Evolutionary conservation across 257 asterid genomes (phyloP).

Genomic region (Przewalskia tangutica): DNA sequence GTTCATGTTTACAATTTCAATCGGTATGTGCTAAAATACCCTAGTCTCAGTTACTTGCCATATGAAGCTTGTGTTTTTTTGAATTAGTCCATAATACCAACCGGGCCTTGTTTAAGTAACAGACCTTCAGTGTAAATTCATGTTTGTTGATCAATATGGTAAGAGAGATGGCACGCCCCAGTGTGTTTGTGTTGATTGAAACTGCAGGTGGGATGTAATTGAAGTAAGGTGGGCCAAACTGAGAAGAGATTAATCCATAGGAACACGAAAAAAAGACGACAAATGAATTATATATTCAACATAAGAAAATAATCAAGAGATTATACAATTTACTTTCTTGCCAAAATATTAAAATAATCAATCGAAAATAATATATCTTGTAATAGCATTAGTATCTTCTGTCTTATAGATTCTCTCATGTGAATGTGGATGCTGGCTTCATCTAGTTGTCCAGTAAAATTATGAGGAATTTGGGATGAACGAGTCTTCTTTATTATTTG

Average conservation of each 20-base stretch:
- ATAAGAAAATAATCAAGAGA: not conserved
- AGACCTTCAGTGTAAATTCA: not conserved
- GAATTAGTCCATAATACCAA: not conserved
- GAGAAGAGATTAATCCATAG: not conserved
- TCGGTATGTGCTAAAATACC: not conserved
- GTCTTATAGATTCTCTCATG: not conserved
- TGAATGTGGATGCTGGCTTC: not conserved
- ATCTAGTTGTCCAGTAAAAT: not conserved
- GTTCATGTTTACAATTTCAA: not conserved
- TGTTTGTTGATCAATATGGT: not conserved
- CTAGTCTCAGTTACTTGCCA: not conserved
- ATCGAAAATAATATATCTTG: not conserved
- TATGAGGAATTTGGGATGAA: not conserved
- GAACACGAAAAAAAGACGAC: not conserved
- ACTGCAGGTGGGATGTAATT: not conserved
- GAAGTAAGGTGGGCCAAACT: not conserved
- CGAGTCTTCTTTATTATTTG: conserved; percentile 6
- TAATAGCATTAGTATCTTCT: not conserved
- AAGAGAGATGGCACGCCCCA: not conserved
- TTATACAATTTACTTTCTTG: not conserved
- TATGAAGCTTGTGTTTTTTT: not conserved
- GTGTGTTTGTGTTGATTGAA: not conserved
- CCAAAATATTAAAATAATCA: not conserved
- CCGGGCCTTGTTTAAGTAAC: not conserved
- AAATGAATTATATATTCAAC: not conserved